A percentile compares a stretch with the other conserved stretches of the same genome.
Evolutionary conservation across 108 stramenopile species (phyloP).

Genomic region (Skeletonema marinoi): DNA sequence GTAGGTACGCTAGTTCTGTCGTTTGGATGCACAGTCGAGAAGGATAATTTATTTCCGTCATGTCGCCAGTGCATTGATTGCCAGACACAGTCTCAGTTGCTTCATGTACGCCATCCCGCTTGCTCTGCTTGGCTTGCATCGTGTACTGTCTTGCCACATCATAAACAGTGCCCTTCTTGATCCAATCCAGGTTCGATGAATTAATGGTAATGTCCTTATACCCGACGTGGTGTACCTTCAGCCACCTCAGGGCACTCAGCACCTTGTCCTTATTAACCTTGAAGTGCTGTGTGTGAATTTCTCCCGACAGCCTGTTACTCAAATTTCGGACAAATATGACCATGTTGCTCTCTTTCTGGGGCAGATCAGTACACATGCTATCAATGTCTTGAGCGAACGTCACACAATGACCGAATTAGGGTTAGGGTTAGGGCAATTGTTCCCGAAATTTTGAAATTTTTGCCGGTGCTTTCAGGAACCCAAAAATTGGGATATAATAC

Average conservation of each 20-base stretch:
- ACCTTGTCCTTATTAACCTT: not conserved
- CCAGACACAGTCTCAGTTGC: not conserved
- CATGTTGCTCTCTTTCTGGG: not conserved
- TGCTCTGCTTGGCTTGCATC: not conserved
- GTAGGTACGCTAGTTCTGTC: not conserved
- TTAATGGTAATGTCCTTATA: conserved; percentile 15
- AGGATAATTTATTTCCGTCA: not conserved
- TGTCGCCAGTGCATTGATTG: not conserved
- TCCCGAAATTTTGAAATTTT: too few relatives aligned
- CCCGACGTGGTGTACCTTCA: conserved; percentile 7
- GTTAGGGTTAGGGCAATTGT: too few relatives aligned
- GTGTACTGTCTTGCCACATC: not conserved
- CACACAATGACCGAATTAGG: conserved; percentile 9
- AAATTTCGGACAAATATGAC: conserved; percentile 9
- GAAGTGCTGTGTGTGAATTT: not conserved
- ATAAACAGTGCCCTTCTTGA: not conserved
- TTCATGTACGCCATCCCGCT: not conserved
- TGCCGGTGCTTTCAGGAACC: too few relatives aligned
- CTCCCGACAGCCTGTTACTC: not conserved
- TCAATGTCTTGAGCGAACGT: conserved; percentile 14
- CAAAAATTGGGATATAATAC: too few relatives aligned
- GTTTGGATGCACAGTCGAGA: not conserved
- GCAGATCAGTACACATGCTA: not conserved
- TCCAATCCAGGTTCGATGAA: conserved; percentile 3
- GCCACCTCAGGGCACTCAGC: conserved; percentile 9